Conservation (phyloP, 2,329 filamentous ascomycete genomes). For the Hypoxylon sp. region DNA sequence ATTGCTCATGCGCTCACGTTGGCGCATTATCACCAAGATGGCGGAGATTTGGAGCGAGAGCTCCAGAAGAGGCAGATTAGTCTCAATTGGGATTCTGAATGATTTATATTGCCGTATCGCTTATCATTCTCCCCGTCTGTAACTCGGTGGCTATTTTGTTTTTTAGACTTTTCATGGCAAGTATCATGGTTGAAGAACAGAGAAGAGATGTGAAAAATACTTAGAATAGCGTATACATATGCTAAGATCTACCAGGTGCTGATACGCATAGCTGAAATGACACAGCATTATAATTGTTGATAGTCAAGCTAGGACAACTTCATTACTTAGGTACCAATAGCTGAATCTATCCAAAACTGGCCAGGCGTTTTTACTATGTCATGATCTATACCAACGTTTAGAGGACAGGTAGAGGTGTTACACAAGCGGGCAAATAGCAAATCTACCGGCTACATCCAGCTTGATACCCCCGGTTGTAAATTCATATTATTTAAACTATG, state of each 20-base stretch:
- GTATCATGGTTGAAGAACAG: neutral
- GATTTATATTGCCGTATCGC: neutral
- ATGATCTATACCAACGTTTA: neutral
- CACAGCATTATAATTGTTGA: neutral
- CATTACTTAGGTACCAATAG: neutral
- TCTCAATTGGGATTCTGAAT: slow-evolving; percentile 55
- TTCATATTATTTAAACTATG: neutral
- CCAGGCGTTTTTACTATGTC: neutral
- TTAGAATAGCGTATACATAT: neutral
- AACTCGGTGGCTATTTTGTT: neutral
- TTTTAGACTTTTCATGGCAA: neutral
- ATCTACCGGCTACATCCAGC: neutral
- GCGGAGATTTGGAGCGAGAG: slow-evolving; percentile 60
- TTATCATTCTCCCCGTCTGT: neutral
- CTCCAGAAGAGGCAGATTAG: slow-evolving; percentile 63
- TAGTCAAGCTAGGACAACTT: neutral
- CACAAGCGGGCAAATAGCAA: neutral
- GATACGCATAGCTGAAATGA: neutral
- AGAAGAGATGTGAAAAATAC: neutral
- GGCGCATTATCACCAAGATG: slow-evolving; percentile 71
- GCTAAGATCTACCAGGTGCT: neutral
- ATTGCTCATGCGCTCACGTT: slow-evolving; percentile 73
- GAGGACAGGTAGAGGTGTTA: neutral
- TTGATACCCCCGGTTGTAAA: neutral
- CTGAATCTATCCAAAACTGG: neutral